Percentiles rank a stretch among this genome's conserved stretches.
Conservation (phyloP, 495 filamentous ascomycete species). For the Niebla homalea region DNA sequence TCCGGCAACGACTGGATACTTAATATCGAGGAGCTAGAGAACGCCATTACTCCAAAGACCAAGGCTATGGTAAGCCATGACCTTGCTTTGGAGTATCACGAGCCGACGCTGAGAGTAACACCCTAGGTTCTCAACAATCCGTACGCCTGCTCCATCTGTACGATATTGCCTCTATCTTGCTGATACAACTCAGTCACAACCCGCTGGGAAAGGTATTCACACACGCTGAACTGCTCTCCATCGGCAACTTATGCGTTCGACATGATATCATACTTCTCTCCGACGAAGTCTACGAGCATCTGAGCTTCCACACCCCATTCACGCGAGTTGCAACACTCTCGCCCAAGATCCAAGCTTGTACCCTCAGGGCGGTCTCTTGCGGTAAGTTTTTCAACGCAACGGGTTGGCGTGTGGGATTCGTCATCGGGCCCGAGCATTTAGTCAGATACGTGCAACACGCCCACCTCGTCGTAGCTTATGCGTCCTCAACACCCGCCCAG, state of each 20-base stretch:
- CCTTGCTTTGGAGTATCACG: too few relatives aligned
- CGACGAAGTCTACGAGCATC: constrained; percentile 14
- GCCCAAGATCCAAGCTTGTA: background rate
- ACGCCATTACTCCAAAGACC: too few relatives aligned
- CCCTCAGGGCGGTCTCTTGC: constrained; percentile 2
- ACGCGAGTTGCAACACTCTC: constrained; percentile 4
- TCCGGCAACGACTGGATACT: too few relatives aligned
- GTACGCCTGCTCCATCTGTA: background rate
- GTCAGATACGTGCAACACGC: constrained; percentile 6
- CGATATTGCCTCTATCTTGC: background rate
- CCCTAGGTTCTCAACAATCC: background rate
- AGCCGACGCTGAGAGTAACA: too few relatives aligned
- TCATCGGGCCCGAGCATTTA: constrained; percentile 9
- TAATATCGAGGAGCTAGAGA: too few relatives aligned
- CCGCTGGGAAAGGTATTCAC: constrained; percentile 13
- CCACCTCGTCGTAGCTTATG: constrained; percentile 5
- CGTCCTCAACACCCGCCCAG: constrained; percentile 5
- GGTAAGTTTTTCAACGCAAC: constrained; percentile 12
- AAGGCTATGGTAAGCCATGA: too few relatives aligned
- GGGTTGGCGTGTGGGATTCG: constrained; percentile 10
- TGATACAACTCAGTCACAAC: background rate
- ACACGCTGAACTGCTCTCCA: constrained; percentile 3
- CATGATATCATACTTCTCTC: constrained; percentile 6
- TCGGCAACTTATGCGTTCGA: constrained; percentile 8
- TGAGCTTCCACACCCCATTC: background rate